Percentiles rank a stretch among this genome's conserved stretches.
These are phyloP conservation scores for Xylaria venustula DNA, from an alignment of 495 filamentous ascomycete genomes.

Conservation along the genomic window DNA sequence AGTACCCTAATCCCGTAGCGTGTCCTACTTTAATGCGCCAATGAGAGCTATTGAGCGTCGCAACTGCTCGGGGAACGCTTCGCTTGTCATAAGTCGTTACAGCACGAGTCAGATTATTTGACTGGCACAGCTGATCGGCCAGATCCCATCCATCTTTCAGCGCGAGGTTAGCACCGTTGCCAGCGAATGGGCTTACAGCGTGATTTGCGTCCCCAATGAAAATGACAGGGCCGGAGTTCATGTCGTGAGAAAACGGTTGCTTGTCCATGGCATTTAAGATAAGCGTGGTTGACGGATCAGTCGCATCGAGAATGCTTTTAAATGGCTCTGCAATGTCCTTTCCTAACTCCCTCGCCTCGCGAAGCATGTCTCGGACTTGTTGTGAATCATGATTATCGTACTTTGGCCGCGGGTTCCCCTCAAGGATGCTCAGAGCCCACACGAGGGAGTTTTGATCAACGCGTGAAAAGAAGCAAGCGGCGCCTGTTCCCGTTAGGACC, in stretches of 20 bases:
- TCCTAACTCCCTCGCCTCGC: slow-evolving; percentile 27
- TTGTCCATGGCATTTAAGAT: slow-evolving; percentile 36
- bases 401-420: slow-evolving; percentile 9
- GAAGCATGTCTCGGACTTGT: slow-evolving; percentile 15
- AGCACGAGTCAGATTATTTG: slow-evolving; percentile 16
- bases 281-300: slow-evolving; percentile 24
- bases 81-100: slow-evolving; percentile 28
- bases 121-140: slow-evolving; percentile 29
- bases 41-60: slow-evolving; percentile 24
- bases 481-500: slow-evolving; percentile 28
- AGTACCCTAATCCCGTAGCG: slow-evolving; percentile 11
- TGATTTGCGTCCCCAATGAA: slow-evolving; percentile 48
- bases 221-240: slow-evolving; percentile 18
- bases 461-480: slow-evolving; percentile 34
- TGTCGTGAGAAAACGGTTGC: slow-evolving; percentile 33
- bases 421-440: slow-evolving; percentile 32
- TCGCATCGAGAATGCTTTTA: slow-evolving; percentile 29
- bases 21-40: slow-evolving; percentile 19
- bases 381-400: not conserved
- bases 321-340: slow-evolving; percentile 31
- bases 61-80: slow-evolving; percentile 26
- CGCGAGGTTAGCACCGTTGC: slow-evolving; percentile 42
- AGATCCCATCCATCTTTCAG: slow-evolving; percentile 42
- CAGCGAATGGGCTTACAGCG: slow-evolving; percentile 44
- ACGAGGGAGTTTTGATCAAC: slow-evolving; percentile 30